Evolutionary conservation across 1,139 yeast genomes (phyloP).

Genomic region (Suhomyces choctaworum): DNA sequence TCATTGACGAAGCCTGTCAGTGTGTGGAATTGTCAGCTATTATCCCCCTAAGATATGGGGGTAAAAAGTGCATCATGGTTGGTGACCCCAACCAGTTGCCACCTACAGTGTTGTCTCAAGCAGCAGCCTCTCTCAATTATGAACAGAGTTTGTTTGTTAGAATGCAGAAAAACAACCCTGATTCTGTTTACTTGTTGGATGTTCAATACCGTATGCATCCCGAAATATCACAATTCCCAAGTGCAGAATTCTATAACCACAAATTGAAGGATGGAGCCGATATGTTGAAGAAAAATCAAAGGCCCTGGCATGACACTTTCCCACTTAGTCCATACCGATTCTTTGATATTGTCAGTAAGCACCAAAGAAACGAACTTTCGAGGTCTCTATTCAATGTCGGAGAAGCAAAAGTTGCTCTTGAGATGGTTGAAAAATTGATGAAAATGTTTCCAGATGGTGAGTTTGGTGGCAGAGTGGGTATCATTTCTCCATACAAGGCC

Average conservation of each 20-base stretch:
- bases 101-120: conserved; percentile 94
- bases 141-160: conserved; percentile 94
- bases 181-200: conserved; percentile 70
- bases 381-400: conserved; percentile 67
- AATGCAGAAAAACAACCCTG: conserved; percentile 71
- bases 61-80: conserved; percentile 90
- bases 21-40: conserved; percentile 91
- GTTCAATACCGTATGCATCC: conserved; percentile 99
- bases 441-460: conserved; percentile 49
- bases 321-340: conserved; percentile 75
- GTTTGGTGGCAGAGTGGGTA: conserved; percentile 76
- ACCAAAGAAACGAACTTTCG: conserved; percentile 60
- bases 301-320: conserved; percentile 70
- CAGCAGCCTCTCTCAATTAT: conserved; percentile 63
- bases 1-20: conserved; percentile 98
- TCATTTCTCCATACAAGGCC: conserved; percentile 93
- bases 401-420: conserved; percentile 75
- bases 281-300: conserved; percentile 56
- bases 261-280: conserved; percentile 72
- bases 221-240: conserved; percentile 81
- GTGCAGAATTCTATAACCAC: conserved; percentile 75
- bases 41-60: conserved; percentile 92
- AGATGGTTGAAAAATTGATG: conserved; percentile 61
- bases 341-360: conserved; percentile 68
- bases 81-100: conserved; percentile 99